These are phyloP conservation scores for Phytophthora tubulina DNA, from an alignment of 352 stramenopile species.

Conservation along the genomic window DNA sequence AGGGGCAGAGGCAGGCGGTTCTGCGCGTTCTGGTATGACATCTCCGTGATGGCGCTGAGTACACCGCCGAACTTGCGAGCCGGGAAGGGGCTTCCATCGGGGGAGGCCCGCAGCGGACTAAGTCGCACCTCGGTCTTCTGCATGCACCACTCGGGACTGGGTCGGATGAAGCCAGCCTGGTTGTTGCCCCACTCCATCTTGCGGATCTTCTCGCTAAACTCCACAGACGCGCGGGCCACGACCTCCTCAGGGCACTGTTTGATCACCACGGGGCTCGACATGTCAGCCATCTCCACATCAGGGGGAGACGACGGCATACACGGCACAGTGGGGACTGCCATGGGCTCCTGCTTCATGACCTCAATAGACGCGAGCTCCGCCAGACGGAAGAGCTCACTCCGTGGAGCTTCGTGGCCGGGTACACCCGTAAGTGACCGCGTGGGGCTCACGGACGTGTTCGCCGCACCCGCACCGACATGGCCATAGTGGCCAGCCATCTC, in stretches of 20 bases:
- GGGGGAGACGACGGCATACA: slow-evolving; percentile 30
- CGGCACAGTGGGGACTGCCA: slow-evolving; percentile 16
- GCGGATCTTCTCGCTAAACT: slow-evolving; percentile 47
- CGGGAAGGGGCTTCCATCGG: slow-evolving; percentile 41
- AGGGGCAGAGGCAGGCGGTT: slow-evolving; percentile 46
- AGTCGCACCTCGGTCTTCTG: slow-evolving; percentile 73
- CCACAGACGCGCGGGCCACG: slow-evolving; percentile 25
- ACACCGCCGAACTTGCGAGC: slow-evolving; percentile 50
- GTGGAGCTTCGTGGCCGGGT: slow-evolving; percentile 32
- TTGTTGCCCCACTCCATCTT: slow-evolving; percentile 47
- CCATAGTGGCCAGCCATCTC: slow-evolving; percentile 46
- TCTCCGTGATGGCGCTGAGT: slow-evolving; percentile 55
- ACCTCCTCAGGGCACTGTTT: slow-evolving; percentile 45
- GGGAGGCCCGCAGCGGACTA: slow-evolving; percentile 56
- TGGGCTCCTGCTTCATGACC: slow-evolving; percentile 74
- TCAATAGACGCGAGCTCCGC: slow-evolving; percentile 81
- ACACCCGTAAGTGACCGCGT: slow-evolving; percentile 50
- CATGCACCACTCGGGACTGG: slow-evolving; percentile 62
- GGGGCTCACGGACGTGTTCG: slow-evolving; percentile 33
- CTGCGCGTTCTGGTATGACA: slow-evolving; percentile 67
- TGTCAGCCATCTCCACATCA: slow-evolving; percentile 56
- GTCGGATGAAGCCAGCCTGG: slow-evolving; percentile 33
- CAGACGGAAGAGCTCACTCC: slow-evolving; percentile 78
- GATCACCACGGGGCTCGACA: slow-evolving; percentile 48
- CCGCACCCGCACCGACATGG: slow-evolving; percentile 15